These are phyloP conservation scores for Phytophthora litchii DNA, from an alignment of 352 stramenopile species.

Conservation along the genomic window DNA sequence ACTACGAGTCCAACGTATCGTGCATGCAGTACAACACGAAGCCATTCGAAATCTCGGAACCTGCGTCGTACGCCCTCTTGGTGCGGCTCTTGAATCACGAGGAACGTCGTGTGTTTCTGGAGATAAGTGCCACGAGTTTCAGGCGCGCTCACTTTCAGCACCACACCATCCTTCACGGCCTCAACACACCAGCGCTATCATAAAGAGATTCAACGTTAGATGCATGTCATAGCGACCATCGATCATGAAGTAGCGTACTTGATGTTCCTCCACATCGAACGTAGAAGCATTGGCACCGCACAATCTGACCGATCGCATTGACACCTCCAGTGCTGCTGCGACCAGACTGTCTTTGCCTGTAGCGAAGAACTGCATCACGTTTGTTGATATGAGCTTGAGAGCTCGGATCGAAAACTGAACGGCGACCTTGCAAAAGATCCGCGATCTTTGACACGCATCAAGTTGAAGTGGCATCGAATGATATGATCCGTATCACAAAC, in stretches of 20 bases:
- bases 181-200: conserved; percentile 27
- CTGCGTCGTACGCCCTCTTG: conserved; percentile 54
- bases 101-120: conserved; percentile 77
- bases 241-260: conserved; percentile 21
- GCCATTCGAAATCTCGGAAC: conserved; percentile 81
- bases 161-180: conserved; percentile 26
- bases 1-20: conserved; percentile 73
- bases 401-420: conserved; percentile 18
- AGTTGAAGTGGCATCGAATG: conserved; percentile 3
- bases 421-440: conserved; percentile 21
- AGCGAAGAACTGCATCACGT: conserved; percentile 52
- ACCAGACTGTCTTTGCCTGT: conserved; percentile 36
- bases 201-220: conserved; percentile 7
- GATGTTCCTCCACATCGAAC: conserved; percentile 38
- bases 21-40: conserved; percentile 60
- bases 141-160: conserved; percentile 51
- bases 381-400: conserved; percentile 4
- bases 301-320: conserved; percentile 43
- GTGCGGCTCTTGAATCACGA: conserved; percentile 43
- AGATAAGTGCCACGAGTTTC: conserved; percentile 68
- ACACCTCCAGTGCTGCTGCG: conserved; percentile 32
- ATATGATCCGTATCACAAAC: too few relatives aligned
- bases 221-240: background rate
- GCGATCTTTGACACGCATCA: conserved; percentile 26
- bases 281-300: conserved; percentile 19